Evolutionary conservation across 441 rosid genomes (phyloP).

Genomic region (California macrophylla): DNA sequence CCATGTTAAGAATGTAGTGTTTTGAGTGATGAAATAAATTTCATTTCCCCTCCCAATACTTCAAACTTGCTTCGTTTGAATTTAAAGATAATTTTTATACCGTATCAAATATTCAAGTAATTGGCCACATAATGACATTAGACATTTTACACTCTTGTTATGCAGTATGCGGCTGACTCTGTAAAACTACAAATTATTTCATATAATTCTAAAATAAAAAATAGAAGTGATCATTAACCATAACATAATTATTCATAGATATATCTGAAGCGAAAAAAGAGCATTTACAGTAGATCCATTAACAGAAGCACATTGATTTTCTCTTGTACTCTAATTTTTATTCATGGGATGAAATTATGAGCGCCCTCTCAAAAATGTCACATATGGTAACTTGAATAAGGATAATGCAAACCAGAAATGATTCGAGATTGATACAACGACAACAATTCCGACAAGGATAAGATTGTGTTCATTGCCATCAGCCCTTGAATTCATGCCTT

Average conservation of each 20-base stretch:
- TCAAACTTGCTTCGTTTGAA: too few relatives aligned
- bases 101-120: too few relatives aligned
- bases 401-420: background rate
- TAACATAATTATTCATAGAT: background rate
- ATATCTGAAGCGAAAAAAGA: background rate
- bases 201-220: too few relatives aligned
- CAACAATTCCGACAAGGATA: background rate
- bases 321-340: background rate
- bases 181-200: too few relatives aligned
- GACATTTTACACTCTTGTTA: too few relatives aligned
- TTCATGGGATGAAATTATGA: conserved; percentile 3
- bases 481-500: background rate
- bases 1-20: background rate
- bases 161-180: too few relatives aligned
- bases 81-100: too few relatives aligned
- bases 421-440: too few relatives aligned
- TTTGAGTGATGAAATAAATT: background rate
- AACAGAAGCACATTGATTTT: background rate
- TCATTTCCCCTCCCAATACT: background rate
- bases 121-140: too few relatives aligned
- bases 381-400: background rate
- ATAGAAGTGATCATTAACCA: too few relatives aligned
- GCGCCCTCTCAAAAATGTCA: background rate
- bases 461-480: background rate
- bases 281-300: background rate